Percentiles rank a stretch among this genome's conserved stretches.
These are phyloP conservation scores for Platanus orientalis DNA, from an alignment of 164 flowering plant genomes.

Conservation along the genomic window DNA sequence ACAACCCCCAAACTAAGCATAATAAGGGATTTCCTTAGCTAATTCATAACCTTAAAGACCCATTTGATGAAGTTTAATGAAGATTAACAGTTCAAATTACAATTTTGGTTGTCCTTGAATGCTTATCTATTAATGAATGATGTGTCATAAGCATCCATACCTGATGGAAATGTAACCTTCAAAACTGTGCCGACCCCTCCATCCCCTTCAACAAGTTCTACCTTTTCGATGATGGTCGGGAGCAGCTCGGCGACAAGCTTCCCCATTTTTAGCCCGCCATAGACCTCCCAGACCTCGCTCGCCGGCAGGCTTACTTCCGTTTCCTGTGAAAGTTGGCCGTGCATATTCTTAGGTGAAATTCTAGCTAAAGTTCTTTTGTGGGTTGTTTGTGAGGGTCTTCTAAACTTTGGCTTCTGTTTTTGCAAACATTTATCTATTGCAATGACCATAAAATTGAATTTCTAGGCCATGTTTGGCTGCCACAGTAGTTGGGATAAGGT, in stretches of 20 bases:
- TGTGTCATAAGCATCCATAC: constrained; percentile 6
- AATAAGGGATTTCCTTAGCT: too few species aligned
- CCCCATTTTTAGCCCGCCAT: constrained; percentile 20
- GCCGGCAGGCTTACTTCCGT: constrained; percentile 23
- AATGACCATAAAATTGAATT: too few species aligned
- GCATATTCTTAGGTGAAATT: constrained; percentile 19
- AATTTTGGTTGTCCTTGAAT: not conserved
- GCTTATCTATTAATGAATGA: not conserved
- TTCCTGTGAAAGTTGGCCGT: constrained; percentile 20
- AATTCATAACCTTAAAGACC: too few species aligned
- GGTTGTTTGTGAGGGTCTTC: too few species aligned
- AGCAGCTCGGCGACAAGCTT: constrained; percentile 15
- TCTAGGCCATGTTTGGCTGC: too few species aligned
- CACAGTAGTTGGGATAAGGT: too few species aligned
- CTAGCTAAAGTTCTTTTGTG: too few species aligned
- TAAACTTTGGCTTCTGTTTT: too few species aligned
- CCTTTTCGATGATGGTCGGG: constrained; percentile 1
- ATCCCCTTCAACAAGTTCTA: constrained; percentile 31
- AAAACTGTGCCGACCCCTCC: constrained; percentile 31
- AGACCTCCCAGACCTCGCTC: constrained; percentile 29
- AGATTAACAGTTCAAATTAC: not conserved
- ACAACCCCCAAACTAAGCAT: not conserved
- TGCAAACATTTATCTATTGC: too few species aligned
- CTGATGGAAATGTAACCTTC: constrained; percentile 15
- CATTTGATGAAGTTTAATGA: not conserved